These are phyloP conservation scores for Chalaropsis ovoidea DNA, from an alignment of 2,329 filamentous ascomycete genomes.

Conservation along the genomic window DNA sequence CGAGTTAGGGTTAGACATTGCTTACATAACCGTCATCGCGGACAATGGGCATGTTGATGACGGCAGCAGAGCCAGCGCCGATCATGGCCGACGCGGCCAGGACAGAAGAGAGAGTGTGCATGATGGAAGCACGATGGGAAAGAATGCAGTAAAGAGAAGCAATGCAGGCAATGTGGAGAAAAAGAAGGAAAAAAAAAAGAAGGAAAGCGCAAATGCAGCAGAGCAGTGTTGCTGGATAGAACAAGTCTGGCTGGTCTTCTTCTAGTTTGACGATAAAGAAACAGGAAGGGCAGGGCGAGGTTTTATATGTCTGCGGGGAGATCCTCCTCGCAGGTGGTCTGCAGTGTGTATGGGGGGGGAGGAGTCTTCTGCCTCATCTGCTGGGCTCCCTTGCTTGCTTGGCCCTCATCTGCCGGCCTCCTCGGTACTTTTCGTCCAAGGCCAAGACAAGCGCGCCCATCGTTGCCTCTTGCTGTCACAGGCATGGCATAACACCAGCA, in stretches of 20 bases:
- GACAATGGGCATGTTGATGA: conserved; percentile 23
- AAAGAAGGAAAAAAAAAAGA: background rate
- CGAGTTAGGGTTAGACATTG: background rate
- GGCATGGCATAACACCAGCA: no score
- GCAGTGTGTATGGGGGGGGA: no score
- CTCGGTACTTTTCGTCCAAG: background rate
- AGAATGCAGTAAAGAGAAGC: background rate
- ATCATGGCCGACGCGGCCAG: conserved; percentile 22
- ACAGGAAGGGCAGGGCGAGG: background rate
- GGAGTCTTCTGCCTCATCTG: no score
- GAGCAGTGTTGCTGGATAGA: no score
- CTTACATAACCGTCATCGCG: conserved; percentile 24
- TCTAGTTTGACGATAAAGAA: background rate
- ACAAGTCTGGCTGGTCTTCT: no score
- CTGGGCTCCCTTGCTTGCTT: no score
- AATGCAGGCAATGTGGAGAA: background rate
- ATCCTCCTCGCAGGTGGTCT: no score
- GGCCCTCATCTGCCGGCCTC: background rate
- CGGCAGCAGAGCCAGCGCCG: conserved; percentile 16
- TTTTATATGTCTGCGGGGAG: no score
- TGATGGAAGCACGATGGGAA: background rate
- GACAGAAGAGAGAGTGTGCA: conserved; percentile 22
- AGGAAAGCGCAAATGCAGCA: background rate
- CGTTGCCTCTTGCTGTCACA: background rate
- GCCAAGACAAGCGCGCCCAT: background rate